Evolutionary conservation across 1,139 yeast genomes (phyloP).

Genomic region (Tardiomyces depauwii): DNA sequence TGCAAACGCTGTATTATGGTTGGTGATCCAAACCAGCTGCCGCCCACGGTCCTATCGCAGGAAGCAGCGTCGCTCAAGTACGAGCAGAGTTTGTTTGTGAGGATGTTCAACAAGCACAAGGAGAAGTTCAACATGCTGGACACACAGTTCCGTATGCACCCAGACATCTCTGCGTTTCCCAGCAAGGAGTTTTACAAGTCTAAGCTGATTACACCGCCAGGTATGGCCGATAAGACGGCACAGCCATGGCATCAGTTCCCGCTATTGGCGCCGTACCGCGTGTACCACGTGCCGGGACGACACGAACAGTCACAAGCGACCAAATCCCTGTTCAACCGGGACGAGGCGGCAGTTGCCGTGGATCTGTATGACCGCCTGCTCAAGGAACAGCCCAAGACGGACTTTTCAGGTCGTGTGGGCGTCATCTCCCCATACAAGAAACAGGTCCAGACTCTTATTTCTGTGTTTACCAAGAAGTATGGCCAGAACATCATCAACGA

Average conservation of each 20-base stretch:
- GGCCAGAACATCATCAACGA: conserved; percentile 54
- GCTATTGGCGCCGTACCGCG: conserved; percentile 59
- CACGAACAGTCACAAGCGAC: conserved; percentile 56
- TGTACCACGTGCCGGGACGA: conserved; percentile 56
- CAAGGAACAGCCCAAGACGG: conserved; percentile 34
- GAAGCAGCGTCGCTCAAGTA: conserved; percentile 66
- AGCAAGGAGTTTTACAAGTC: conserved; percentile 72
- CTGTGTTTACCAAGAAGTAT: conserved; percentile 43
- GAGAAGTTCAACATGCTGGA: conserved; percentile 62
- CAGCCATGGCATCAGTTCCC: conserved; percentile 63
- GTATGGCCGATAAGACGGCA: conserved; percentile 45
- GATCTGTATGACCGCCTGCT: conserved; percentile 54
- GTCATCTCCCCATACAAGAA: conserved; percentile 92
- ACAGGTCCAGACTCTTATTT: conserved; percentile 54
- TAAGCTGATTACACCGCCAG: conserved; percentile 61
- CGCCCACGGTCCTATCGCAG: conserved; percentile 95
- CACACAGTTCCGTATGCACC: conserved; percentile 99
- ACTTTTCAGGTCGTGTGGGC: conserved; percentile 69
- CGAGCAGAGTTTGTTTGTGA: conserved; percentile 86
- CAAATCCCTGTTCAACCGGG: conserved; percentile 55
- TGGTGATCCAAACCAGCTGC: conserved; percentile 97
- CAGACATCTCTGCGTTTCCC: conserved; percentile 79
- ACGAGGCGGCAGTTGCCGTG: conserved; percentile 64
- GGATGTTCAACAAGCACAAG: conserved; percentile 69
- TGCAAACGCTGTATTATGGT: conserved; percentile 91